Conservation (phyloP, 2,329 filamentous ascomycete genomes). For the Aspergillus persii region DNA sequence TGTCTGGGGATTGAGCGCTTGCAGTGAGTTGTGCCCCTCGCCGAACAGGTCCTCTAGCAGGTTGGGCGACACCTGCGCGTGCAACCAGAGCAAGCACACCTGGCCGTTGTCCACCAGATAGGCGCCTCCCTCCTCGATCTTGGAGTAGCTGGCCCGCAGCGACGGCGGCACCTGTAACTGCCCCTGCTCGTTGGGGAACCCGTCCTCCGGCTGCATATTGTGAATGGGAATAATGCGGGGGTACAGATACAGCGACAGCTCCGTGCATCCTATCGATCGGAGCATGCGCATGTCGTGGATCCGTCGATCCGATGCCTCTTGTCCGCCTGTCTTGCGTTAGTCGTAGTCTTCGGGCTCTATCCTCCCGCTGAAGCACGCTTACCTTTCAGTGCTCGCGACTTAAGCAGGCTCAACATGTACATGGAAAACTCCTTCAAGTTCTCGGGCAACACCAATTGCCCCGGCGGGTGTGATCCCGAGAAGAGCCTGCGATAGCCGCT, state of each 20-base stretch:
- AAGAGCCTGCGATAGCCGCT: constrained; percentile 92
- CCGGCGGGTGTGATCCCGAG: constrained; percentile 79
- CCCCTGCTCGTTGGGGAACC: constrained; percentile 89
- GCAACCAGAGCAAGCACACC: constrained; percentile 86
- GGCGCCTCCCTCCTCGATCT: constrained; percentile 86
- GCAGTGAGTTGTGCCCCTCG: constrained; percentile 66
- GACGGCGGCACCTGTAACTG: constrained; percentile 80
- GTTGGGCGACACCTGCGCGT: constrained; percentile 88
- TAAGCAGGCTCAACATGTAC: constrained; percentile 88
- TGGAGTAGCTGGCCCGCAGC: constrained; percentile 78
- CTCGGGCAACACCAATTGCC: constrained; percentile 92
- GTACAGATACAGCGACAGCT: constrained; percentile 90
- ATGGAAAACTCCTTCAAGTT: constrained; percentile 95
- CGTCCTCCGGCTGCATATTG: constrained; percentile 81
- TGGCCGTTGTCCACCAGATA: constrained; percentile 97
- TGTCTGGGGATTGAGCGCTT: constrained; percentile 75
- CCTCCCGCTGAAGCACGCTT: constrained; percentile 7
- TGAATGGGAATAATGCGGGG: constrained; percentile 90
- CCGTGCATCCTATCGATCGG: constrained; percentile 78
- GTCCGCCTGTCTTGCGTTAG: constrained; percentile 57
- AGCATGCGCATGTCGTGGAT: constrained; percentile 91
- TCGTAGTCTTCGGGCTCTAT: neutral
- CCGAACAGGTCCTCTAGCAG: constrained; percentile 89
- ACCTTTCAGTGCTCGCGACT: constrained; percentile 87
- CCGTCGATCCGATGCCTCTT: constrained; percentile 84